These are phyloP conservation scores for Exophiala alcalophila DNA, from an alignment of 2,329 filamentous ascomycete genomes.

Conservation along the genomic window DNA sequence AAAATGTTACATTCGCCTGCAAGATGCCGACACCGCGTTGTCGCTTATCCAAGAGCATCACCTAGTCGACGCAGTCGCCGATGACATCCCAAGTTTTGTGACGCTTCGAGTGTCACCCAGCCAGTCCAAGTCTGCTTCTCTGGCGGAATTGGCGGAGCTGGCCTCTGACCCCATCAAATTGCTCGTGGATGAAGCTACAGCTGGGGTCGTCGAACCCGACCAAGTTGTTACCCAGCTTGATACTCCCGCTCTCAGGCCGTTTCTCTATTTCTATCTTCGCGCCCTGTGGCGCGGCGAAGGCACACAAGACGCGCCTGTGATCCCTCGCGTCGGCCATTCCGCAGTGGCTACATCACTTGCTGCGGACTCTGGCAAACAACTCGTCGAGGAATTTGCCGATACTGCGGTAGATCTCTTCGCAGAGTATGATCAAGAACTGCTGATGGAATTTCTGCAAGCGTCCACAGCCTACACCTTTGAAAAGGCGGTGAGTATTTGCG, in stretches of 20 bases:
- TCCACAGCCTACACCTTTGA: constrained; percentile 89
- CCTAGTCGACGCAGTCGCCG: constrained; percentile 80
- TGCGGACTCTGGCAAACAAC: constrained; percentile 57
- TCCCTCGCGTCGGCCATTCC: constrained; percentile 35
- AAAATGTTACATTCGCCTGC: constrained; percentile 81
- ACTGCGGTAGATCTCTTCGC: constrained; percentile 83
- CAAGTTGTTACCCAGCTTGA: constrained; percentile 77
- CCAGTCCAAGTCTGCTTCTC: constrained; percentile 62
- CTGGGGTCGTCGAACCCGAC: constrained; percentile 75
- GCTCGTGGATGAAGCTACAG: constrained; percentile 85
- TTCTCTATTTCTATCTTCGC: constrained; percentile 88
- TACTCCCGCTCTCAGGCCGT: constrained; percentile 64
- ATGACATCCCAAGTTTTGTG: constrained; percentile 88
- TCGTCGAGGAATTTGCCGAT: constrained; percentile 86
- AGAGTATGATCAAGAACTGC: constrained; percentile 70
- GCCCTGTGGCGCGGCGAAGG: constrained; percentile 75
- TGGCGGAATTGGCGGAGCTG: constrained; percentile 70
- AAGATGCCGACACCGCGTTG: constrained; percentile 89
- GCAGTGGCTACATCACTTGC: constrained; percentile 45
- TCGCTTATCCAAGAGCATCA: constrained; percentile 80
- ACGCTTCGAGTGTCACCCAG: constrained; percentile 76
- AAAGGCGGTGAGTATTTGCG: constrained; percentile 68
- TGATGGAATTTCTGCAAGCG: constrained; percentile 83
- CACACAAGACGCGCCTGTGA: constrained; percentile 36
- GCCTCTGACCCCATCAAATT: constrained; percentile 81